Evolutionary conservation across 2,329 filamentous ascomycete genomes (phyloP), one percentile per base, ranked within the genome.

Genomic region (Cephalotrichum gorgonifer): DNA sequence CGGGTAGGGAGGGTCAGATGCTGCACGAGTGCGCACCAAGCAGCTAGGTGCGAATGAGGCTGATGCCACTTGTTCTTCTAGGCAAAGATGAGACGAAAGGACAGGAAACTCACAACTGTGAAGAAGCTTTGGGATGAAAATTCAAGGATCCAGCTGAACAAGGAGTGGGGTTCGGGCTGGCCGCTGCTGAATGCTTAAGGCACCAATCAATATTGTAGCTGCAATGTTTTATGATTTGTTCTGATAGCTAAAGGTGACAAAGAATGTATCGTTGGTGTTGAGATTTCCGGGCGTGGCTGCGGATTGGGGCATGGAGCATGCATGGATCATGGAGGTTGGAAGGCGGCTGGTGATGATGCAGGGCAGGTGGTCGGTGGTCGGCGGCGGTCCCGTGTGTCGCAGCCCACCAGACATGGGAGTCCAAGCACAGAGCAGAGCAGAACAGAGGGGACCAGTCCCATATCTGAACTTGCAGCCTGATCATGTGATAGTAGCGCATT

Each of bases 161-260:
- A 39, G 22, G 35, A 38, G 17, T 17, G 39, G 28, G 46, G 46
- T 27, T 23, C 46, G 25, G 30, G 17, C 4, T 17, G 7, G 20
- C 43, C 46, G 46, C 46, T 48, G 39, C 23, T 22, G 39, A 11
- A 11, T 43, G 35, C 27, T 45, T 26, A 35, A 45, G 9, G 22
- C n/a, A n/a, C 23, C 35, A 48, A 48, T 48, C 35, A 31, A 48
- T 48, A 48, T 38, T 48, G 38, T 15, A 43, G 35, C n/a, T 42
- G 45, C 35, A 42, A 38, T 28, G 25, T 30, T 42, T 25, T 42
- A 38, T 39, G 39, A 27, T 42, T 48, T 35, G 28, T 12, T 38
- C 30, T 42, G 46, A 33, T 28, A 43, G 35, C 35, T 39, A 47
- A 23, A 33, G 23, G 25, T 26, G 26, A 15, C 46, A 48, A 48